A percentile compares a stretch with the other conserved stretches of the same genome.
Evolutionary conservation across 208 protist species (phyloP).

Genomic region (Crithidia acanthocephali): DNA sequence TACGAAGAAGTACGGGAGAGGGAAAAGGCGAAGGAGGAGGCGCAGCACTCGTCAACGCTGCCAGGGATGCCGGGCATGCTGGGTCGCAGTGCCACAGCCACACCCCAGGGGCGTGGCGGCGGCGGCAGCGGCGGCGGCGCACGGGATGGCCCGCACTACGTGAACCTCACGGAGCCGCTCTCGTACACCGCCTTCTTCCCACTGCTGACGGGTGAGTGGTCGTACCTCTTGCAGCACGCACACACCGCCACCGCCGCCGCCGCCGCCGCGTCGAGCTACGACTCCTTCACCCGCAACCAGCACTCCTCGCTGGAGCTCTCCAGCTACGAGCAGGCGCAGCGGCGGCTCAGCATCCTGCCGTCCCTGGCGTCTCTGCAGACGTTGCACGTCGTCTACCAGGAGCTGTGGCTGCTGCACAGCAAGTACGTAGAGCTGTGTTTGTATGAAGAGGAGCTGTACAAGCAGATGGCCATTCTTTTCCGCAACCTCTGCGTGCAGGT

Average conservation of each 20-base stretch:
- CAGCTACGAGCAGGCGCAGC: not conserved
- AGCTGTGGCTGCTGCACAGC: conserved; percentile 32
- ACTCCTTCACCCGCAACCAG: not conserved
- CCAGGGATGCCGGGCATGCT: not conserved
- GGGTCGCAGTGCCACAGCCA: not conserved
- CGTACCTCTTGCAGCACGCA: conserved; percentile 11
- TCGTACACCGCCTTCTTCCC: not conserved
- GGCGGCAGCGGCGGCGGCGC: not conserved
- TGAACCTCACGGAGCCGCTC: not conserved
- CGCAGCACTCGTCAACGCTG: not conserved
- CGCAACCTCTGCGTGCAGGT: conserved; percentile 18
- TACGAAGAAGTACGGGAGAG: not conserved
- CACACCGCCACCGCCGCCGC: not conserved
- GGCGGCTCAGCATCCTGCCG: conserved; percentile 20
- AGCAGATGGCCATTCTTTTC: conserved; percentile 30
- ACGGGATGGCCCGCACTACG: conserved; percentile 3
- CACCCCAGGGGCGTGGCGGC: not conserved
- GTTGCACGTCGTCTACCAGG: conserved; percentile 18
- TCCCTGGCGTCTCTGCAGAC: not conserved
- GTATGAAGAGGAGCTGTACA: conserved; percentile 32
- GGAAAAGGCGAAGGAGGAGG: not conserved
- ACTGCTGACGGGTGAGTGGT: conserved; percentile 17
- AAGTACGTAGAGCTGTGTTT: conserved; percentile 33
- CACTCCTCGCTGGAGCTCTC: not conserved
- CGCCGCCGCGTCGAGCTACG: not conserved